Percentiles rank a stretch among this genome's conserved stretches.
Evolutionary conservation across 257 asterid genomes (phyloP).

Genomic region (Penstemon barbatus): DNA sequence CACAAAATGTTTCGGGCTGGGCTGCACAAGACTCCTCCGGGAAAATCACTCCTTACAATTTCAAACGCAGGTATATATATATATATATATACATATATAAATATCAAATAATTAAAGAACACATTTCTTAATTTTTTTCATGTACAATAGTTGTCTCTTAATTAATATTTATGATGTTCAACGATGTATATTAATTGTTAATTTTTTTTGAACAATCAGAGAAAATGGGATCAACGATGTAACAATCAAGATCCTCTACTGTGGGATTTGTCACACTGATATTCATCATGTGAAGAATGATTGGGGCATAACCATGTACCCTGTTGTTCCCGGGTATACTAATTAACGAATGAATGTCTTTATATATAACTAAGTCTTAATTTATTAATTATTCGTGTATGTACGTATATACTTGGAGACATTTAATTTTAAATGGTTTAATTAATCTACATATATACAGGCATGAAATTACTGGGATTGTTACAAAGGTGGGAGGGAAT

Average conservation of each 20-base stretch:
- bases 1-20: slow-evolving; percentile 58
- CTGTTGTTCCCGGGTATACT: slow-evolving; percentile 63
- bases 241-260: slow-evolving; percentile 50
- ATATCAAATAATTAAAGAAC: no score
- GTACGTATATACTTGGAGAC: no score
- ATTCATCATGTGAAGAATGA: slow-evolving; percentile 54
- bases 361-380: background rate
- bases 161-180: background rate
- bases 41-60: slow-evolving; percentile 45
- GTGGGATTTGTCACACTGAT: slow-evolving; percentile 66
- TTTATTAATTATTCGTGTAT: no score
- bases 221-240: slow-evolving; percentile 54
- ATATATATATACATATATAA: background rate
- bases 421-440: no score
- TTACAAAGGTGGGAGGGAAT: slow-evolving; percentile 70
- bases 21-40: slow-evolving; percentile 54
- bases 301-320: slow-evolving; percentile 67
- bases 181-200: background rate
- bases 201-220: slow-evolving; percentile 21
- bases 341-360: no score
- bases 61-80: slow-evolving; percentile 48
- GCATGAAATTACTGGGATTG: slow-evolving; percentile 80
- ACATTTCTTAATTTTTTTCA: background rate
- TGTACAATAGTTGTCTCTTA: background rate
- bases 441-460: slow-evolving; percentile 25